phyloP scores from a whole-genome alignment of 1,284 basidiomycete species.

The Vanrija humicola region DNA sequence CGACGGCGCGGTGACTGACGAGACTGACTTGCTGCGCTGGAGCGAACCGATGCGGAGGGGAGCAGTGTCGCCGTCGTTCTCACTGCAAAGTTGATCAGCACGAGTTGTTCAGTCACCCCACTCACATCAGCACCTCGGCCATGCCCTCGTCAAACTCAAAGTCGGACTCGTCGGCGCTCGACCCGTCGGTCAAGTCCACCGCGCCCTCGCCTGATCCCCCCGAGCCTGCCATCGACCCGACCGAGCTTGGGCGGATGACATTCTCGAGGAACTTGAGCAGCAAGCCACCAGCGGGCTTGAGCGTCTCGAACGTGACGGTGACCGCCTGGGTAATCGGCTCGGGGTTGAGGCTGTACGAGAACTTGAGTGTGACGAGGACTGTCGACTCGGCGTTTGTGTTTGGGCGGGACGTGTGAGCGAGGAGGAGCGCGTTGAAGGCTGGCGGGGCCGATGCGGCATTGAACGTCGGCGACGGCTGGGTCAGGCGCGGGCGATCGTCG shows the following conservation, averaged over 20 bases:
- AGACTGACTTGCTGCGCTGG: no score
- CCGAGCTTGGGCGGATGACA: conserved; percentile 2
- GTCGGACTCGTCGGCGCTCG: conserved; percentile 30
- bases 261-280: conserved; percentile 22
- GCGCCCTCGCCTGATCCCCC: conserved; percentile 12
- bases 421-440: conserved; percentile 4
- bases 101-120: no score
- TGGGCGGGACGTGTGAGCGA: conserved; percentile 5
- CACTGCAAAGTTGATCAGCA: no score
- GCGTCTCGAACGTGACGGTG: conserved; percentile 24
- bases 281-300: conserved; percentile 18
- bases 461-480: not conserved
- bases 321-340: conserved; percentile 25
- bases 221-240: not conserved
- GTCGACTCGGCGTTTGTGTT: not conserved
- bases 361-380: conserved; percentile 26
- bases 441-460: not conserved
- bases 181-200: conserved; percentile 28
- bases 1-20: no score
- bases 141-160: conserved; percentile 21
- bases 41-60: no score
- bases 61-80: no score
- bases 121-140: no score
- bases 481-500: not conserved
- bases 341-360: conserved; percentile 25